Base-by-base conservation (phyloP, 1,284 basidiomycete genomes). In the Marasmius tenuissimus region DNA sequence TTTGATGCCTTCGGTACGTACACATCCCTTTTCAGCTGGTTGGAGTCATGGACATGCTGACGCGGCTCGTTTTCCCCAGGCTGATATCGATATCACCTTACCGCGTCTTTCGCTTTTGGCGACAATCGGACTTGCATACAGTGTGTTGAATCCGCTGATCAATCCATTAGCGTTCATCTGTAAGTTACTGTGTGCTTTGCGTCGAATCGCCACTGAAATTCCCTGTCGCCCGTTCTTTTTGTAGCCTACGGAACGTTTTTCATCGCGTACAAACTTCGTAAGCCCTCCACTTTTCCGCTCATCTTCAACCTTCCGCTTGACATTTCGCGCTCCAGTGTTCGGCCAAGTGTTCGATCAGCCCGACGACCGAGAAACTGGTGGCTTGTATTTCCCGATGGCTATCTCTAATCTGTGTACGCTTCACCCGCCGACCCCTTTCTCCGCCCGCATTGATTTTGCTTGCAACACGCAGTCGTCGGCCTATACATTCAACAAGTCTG, bases 331-430 rank as follows among this genome's bases (percentile, higher is more conserved):
- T 5, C 45, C 45, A 47, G 45, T 84, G 54, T 71, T 83, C 11
- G 76, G 76, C 0, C 87, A 85, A 75, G 81, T 84, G 49, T 84
- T 87, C 68, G 88, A 93, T 72, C 80, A 81, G 67, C 78, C 77
- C 2, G 79, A 80, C 49, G 78, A 82, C 61, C 63, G 67, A 37
- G 82, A 84, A 65, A 83, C 81, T 1, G 81, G 81, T 57, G 83
- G 77, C 49, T 69, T 80, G 58, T 91, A 92, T 78, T 93, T 92
- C 74, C 89, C 90, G 34, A 86, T 91, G 76, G 89, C 90, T 0
- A 81, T 90, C 65, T 83, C 81, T 34, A 89, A 89, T 70, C 77
- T 92, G 56, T 92, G 80, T 81, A 70, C 58, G 78, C 70, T 27
- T 51, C 5, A 42, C 40, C 2, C 45, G 34, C 18, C 5, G 20